A percentile compares a stretch with the other conserved stretches of the same genome.
These are phyloP conservation scores for Thelonectria discophora DNA, from an alignment of 2,329 filamentous ascomycete genomes.

Conservation along the genomic window DNA sequence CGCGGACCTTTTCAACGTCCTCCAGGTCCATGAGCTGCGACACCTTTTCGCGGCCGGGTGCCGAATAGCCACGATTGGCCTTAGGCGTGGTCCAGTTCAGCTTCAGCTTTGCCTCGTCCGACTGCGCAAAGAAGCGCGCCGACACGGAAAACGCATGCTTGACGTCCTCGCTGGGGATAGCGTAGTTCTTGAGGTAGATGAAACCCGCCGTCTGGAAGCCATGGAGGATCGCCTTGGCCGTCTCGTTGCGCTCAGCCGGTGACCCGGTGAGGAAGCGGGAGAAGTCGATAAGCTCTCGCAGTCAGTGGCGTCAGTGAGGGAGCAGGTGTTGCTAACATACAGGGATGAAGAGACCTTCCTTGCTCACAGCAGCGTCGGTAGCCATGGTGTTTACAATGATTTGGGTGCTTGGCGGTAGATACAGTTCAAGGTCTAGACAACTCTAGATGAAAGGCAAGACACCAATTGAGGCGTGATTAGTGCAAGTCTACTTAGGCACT, in stretches of 20 bases:
- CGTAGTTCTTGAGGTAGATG: slow-evolving; percentile 85
- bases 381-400: slow-evolving; percentile 34
- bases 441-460: too few relatives aligned
- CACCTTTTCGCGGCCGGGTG: slow-evolving; percentile 76
- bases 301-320: not conserved
- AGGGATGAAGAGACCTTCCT: slow-evolving; percentile 64
- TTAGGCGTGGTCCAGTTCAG: slow-evolving; percentile 77
- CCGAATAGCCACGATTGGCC: slow-evolving; percentile 78
- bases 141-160: slow-evolving; percentile 72
- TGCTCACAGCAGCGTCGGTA: slow-evolving; percentile 56
- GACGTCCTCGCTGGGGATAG: slow-evolving; percentile 69
- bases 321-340: slow-evolving; percentile 47
- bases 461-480: not conserved
- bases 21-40: slow-evolving; percentile 61
- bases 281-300: slow-evolving; percentile 63
- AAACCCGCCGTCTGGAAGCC: slow-evolving; percentile 90
- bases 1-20: slow-evolving; percentile 67
- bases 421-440: too few relatives aligned
- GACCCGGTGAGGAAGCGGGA: slow-evolving; percentile 73
- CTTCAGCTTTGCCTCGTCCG: slow-evolving; percentile 68
- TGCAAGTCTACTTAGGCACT: not conserved
- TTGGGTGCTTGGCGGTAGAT: not conserved
- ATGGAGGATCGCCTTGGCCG: slow-evolving; percentile 76
- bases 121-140: slow-evolving; percentile 74
- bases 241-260: slow-evolving; percentile 65